These are phyloP conservation scores for Przewalskia tangutica DNA, from an alignment of 257 asterid genomes.

Conservation along the genomic window DNA sequence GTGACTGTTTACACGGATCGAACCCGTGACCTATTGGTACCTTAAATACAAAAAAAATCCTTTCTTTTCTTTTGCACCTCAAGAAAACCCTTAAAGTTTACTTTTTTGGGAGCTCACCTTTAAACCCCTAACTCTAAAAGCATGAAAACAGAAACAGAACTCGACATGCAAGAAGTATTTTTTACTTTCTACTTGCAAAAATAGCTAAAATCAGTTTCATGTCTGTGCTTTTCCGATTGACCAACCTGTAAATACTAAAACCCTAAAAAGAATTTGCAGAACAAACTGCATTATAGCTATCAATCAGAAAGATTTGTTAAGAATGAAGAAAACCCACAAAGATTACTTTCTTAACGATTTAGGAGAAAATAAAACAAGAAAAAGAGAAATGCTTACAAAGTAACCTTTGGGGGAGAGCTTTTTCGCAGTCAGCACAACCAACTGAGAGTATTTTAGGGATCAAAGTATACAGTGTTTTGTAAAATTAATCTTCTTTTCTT, in stretches of 20 bases:
- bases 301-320: not conserved
- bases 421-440: not conserved
- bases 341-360: not conserved
- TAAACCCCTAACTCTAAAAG: not conserved
- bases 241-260: not conserved
- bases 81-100: not conserved
- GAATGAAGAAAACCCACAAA: not conserved
- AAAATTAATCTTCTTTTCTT: too few species aligned
- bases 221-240: not conserved
- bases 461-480: too few species aligned
- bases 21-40: not conserved
- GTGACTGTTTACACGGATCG: too few species aligned
- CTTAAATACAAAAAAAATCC: not conserved
- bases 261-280: not conserved
- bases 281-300: not conserved
- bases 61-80: not conserved
- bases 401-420: not conserved
- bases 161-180: not conserved
- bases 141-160: not conserved
- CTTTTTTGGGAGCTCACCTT: not conserved
- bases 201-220: not conserved
- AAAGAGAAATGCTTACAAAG: not conserved
- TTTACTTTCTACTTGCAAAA: not conserved
- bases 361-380: not conserved
- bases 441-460: not conserved